Percentiles rank a stretch among this genome's conserved stretches.
phyloP scores from a whole-genome alignment of 495 filamentous ascomycete genomes.

The Tuber aestivum region DNA sequence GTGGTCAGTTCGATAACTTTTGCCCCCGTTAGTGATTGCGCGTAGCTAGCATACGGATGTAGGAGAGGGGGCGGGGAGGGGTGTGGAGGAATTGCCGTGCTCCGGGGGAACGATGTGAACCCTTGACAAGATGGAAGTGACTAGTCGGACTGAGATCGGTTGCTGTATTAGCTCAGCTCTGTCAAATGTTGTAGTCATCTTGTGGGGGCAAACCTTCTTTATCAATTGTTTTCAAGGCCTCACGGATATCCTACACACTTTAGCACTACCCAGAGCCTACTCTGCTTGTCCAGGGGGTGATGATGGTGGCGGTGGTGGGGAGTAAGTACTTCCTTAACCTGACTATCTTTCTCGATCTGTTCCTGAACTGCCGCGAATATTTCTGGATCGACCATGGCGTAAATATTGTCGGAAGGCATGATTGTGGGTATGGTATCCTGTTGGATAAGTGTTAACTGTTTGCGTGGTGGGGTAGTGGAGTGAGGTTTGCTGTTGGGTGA shows the following conservation, averaged over 20 bases:
- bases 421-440: not conserved
- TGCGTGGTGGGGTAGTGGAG: not conserved
- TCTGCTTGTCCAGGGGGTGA: not conserved
- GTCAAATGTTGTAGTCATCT: not conserved
- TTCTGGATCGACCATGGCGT: slow-evolving; percentile 62
- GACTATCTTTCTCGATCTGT: slow-evolving; percentile 81
- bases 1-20: slow-evolving; percentile 49
- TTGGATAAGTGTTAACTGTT: not conserved
- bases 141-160: slow-evolving; percentile 53
- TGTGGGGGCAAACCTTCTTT: slow-evolving; percentile 54
- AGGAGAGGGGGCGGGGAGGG: not conserved
- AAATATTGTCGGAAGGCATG: slow-evolving; percentile 1
- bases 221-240: slow-evolving; percentile 72
- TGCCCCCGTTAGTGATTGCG: slow-evolving; percentile 16
- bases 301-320: not conserved
- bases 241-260: slow-evolving; percentile 58
- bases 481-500: slow-evolving; percentile 8
- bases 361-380: slow-evolving; percentile 85
- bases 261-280: not conserved
- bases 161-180: not conserved
- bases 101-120: slow-evolving; percentile 78
- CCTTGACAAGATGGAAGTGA: slow-evolving; percentile 74
- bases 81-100: slow-evolving; percentile 59
- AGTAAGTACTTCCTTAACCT: slow-evolving; percentile 64
- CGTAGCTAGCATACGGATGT: not conserved